These are phyloP conservation scores for Prunus mira DNA, from an alignment of 306 rosid genomes.

Conservation along the genomic window DNA sequence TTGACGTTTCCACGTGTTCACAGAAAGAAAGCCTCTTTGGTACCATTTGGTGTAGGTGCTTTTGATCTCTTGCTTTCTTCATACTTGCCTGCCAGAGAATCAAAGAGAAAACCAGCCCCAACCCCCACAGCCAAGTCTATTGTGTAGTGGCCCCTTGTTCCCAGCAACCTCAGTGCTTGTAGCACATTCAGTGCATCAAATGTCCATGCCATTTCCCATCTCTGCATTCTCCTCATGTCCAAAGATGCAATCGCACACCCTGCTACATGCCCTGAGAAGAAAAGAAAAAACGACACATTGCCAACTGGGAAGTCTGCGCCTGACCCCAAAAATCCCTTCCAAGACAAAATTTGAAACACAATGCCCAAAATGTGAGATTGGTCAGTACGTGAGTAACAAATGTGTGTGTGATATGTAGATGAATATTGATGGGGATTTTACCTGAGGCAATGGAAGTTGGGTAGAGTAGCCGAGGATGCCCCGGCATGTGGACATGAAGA, in stretches of 20 bases:
- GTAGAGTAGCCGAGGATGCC: slow-evolving; percentile 89
- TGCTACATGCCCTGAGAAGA: slow-evolving; percentile 85
- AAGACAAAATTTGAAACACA: not conserved
- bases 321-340: slow-evolving; percentile 81
- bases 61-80: slow-evolving; percentile 46
- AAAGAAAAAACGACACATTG: slow-evolving; percentile 81
- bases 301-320: slow-evolving; percentile 95
- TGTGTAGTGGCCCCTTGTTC: slow-evolving; percentile 87
- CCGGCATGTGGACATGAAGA: slow-evolving; percentile 94
- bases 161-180: slow-evolving; percentile 66
- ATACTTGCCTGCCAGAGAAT: slow-evolving; percentile 71
- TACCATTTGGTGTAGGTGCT: not conserved
- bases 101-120: slow-evolving; percentile 90
- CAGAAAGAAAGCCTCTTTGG: slow-evolving; percentile 13
- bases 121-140: slow-evolving; percentile 83
- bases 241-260: slow-evolving; percentile 87
- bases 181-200: slow-evolving; percentile 69
- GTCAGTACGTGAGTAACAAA: not conserved
- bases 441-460: slow-evolving; percentile 93
- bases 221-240: slow-evolving; percentile 81
- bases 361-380: not conserved
- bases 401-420: not conserved
- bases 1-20: not conserved
- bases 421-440: slow-evolving; percentile 2
- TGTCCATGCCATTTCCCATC: slow-evolving; percentile 66